These are phyloP conservation scores for Aaosphaeria pasadenensis DNA, from an alignment of 2,329 filamentous ascomycete genomes.

Conservation along the genomic window DNA sequence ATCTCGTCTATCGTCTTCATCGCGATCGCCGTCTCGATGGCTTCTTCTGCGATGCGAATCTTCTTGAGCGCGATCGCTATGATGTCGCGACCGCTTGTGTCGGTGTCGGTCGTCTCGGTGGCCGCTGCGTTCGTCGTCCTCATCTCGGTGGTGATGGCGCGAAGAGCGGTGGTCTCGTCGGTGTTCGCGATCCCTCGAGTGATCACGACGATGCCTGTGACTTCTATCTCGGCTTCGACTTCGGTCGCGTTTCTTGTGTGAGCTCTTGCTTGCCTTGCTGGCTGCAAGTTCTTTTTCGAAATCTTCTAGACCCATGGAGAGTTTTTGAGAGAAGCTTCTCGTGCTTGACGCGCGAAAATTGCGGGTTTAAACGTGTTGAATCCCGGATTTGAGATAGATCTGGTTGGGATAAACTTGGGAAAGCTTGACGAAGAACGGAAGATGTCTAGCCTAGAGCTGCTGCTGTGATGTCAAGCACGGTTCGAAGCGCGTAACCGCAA, in stretches of 20 bases:
- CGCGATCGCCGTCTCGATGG: constrained; percentile 27
- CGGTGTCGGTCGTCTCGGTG: constrained; percentile 50
- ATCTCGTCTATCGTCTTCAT: constrained; percentile 32
- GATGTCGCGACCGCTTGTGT: constrained; percentile 63
- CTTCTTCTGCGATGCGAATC: constrained; percentile 45
- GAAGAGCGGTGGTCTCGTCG: constrained; percentile 44
- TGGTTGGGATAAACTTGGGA: no score
- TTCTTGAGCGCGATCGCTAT: constrained; percentile 40
- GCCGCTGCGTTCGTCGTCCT: constrained; percentile 39
- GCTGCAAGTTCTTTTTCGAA: constrained; percentile 76
- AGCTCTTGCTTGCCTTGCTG: constrained; percentile 55
- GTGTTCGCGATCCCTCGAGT: constrained; percentile 37
- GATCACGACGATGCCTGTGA: constrained; percentile 16
- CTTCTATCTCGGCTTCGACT: constrained; percentile 39
- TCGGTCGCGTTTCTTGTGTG: constrained; percentile 45
- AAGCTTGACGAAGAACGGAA: no score
- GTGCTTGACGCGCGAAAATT: no score
- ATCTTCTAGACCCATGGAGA: constrained; percentile 60
- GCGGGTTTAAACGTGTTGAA: no score
- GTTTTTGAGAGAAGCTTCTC: background rate
- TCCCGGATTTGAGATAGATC: no score
- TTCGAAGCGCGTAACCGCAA: no score
- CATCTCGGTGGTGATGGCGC: constrained; percentile 45
- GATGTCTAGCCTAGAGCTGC: no score
- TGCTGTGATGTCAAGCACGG: no score